These are phyloP conservation scores for Boletus subcaerulescens DNA, from an alignment of 768 basidiomycete genomes.

Conservation along the genomic window DNA sequence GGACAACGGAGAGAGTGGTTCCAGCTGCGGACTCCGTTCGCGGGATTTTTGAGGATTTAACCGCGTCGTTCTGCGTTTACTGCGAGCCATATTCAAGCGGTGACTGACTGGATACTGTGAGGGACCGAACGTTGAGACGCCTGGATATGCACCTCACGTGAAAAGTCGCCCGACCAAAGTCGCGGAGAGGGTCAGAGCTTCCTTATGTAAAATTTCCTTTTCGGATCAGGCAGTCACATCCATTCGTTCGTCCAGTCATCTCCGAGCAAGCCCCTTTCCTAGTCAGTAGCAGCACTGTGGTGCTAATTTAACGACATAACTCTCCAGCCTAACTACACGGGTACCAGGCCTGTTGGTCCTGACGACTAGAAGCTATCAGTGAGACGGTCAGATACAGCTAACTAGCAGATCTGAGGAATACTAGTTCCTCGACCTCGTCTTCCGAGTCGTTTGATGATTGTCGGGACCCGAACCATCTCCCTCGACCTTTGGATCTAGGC, in stretches of 20 bases:
- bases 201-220: conserved; percentile 30
- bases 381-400: no score
- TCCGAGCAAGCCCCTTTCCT: no score
- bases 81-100: conserved; percentile 39
- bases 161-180: conserved; percentile 11
- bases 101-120: conserved; percentile 7
- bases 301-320: no score
- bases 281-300: no score
- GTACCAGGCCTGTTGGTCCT: no score
- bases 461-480: not conserved
- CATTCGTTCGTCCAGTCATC: no score
- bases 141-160: conserved; percentile 5
- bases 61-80: conserved; percentile 43
- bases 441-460: not conserved
- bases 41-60: conserved; percentile 35
- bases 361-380: no score
- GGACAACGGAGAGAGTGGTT: conserved; percentile 31
- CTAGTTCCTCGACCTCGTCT: no score
- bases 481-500: not conserved
- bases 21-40: conserved; percentile 31
- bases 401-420: no score
- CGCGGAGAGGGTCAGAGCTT: not conserved
- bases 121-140: conserved; percentile 4
- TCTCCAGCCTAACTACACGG: no score
- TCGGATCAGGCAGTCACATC: not conserved